Evolutionary conservation across 177 flowering plant species (phyloP), one percentile per base, ranked within the genome.

Genomic region (Vitis hybrid): DNA sequence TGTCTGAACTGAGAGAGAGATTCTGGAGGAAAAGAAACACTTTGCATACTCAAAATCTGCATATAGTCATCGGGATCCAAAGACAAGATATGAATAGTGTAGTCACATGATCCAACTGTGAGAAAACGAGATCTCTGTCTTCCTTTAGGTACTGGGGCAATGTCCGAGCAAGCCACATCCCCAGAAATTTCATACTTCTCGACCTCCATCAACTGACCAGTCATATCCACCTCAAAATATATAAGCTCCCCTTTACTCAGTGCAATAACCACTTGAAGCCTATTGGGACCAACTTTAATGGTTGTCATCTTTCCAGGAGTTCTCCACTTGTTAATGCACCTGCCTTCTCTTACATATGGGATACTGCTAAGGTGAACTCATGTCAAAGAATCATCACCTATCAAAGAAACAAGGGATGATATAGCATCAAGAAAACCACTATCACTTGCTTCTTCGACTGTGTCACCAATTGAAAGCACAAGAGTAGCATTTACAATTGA

Each of bases 121-220:
- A 96, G 95, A 70, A 96, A 96, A 16, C 97, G 97, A 1, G 99
- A 96, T 68, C 99, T 92, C 79, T 88, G 92, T 68, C 99, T 85
- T 66, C 98, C 99, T 89, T 93, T 97, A 52, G 99, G 99, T 46
- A 95, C 98, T 18, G 97, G 97, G 24, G 99, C 97, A 78, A 96
- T 92, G 80, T 96, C 97, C 83, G 93, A 79, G 75, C 97, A 93
- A 63, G 98, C 97, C 62, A 96, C 97, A 80, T 94, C 99, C 4
- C 97, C 97, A 1, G 97, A 85, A 94, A 93, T 96, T 77, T 96
- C 99, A 79, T 92, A 94, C 71, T 94, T 96, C 79, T 91, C 97
- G 40, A 91, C 91, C 84, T 96, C 99, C 94, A 94, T 85, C 73
- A 96, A 74, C 82, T 92, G 93, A 66, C 99, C 97, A 19, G 91